These are phyloP conservation scores for Diutina sp. DNA, from an alignment of 1,139 yeast species.

Conservation along the genomic window DNA sequence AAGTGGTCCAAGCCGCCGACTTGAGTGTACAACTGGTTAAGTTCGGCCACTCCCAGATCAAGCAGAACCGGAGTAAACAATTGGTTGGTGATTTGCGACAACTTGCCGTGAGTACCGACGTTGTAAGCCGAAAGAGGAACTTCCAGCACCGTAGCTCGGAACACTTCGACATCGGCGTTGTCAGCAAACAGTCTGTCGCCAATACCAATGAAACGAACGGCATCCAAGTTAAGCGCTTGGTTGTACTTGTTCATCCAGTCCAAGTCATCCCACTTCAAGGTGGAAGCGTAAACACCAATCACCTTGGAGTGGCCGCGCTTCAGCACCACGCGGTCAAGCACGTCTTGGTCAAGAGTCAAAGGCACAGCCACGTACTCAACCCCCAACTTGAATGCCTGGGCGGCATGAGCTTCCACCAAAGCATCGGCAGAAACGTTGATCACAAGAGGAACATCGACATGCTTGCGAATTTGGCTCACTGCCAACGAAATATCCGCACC, in stretches of 20 bases:
- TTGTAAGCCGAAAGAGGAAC: constrained; percentile 77
- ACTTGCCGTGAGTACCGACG: constrained; percentile 63
- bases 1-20: constrained; percentile 50
- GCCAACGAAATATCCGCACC: constrained; percentile 47
- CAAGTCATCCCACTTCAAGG: constrained; percentile 48
- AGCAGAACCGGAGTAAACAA: constrained; percentile 80
- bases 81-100: constrained; percentile 67
- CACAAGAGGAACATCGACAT: constrained; percentile 60
- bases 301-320: constrained; percentile 49
- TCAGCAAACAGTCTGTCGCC: constrained; percentile 48
- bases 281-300: constrained; percentile 76
- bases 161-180: constrained; percentile 57
- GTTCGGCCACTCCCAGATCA: constrained; percentile 37
- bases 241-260: constrained; percentile 68
- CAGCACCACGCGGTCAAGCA: constrained; percentile 17
- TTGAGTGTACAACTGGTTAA: constrained; percentile 43
- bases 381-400: constrained; percentile 57
- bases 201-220: constrained; percentile 74
- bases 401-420: constrained; percentile 37
- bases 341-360: constrained; percentile 25
- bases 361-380: constrained; percentile 45
- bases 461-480: constrained; percentile 51
- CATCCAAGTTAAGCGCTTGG: constrained; percentile 55
- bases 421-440: constrained; percentile 48
- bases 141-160: constrained; percentile 37